Evolutionary conservation across 805 yeast genomes (phyloP), one percentile per base, ranked within the genome.

Genomic region (Ogataea trehaloabstinens): DNA sequence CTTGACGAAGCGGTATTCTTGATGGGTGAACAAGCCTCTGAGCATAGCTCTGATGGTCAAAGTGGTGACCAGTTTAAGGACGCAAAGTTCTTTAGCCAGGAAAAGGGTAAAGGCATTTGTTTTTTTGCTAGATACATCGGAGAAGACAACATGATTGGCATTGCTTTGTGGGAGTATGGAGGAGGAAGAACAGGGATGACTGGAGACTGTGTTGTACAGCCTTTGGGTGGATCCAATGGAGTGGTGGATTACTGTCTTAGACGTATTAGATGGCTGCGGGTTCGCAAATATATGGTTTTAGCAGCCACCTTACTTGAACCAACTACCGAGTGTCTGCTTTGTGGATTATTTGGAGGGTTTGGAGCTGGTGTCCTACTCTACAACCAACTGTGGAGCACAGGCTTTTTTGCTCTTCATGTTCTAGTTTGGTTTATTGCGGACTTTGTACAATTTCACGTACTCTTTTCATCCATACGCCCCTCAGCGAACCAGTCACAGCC

Each of bases 131-230:
- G 79, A 40, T 89, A 82, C 57, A 88, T 88, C 53, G 95, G 95
- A 5, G 96, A 88, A 57, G 96, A 88, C 59, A 88, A 88, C 59
- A 85, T 87, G 95, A 88, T 88, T 45, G 95, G 86, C 4, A 87
- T 85, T 34, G 85, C 88, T 1, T 56, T 88, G 13, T 88, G 95
- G 95, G 78, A 78, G 35, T 68, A 71, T 24, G 80, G 85, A 18
- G 39, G 52, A 18, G 83, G 85, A 2, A 67, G 89, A 48, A 85
- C 95, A 0, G 89, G 83, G 0, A 68, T 87, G 70, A 81, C 91
- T 1, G 78, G 84, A 1, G 95, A 88, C 56, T 73, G 78, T 33
- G 95, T 80, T 1, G 63, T 85, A 4, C 96, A 88, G 56, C 96
- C 96, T 0, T 60, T 78, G 17, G 62, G 61, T 20, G 70, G 70